Evolutionary conservation across 306 rosid species (phyloP).

Genomic region (Gillenia trifoliata): DNA sequence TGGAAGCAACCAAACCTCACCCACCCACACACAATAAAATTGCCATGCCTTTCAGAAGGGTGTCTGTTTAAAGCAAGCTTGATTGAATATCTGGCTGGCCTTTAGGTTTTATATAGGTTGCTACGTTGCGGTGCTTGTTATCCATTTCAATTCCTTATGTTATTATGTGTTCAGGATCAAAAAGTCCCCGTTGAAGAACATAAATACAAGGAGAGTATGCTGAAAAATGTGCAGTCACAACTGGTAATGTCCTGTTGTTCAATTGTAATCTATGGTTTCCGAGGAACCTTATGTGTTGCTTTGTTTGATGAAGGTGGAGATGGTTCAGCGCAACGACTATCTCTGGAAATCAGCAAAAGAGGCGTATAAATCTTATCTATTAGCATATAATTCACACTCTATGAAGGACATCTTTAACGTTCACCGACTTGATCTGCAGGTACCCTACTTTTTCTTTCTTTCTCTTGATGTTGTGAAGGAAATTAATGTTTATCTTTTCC

Average conservation of each 20-base stretch:
- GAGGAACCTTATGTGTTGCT: neutral
- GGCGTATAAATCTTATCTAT: conserved; percentile 76
- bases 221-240: conserved; percentile 73
- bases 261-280: conserved; percentile 3
- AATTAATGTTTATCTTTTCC: neutral
- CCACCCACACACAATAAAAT: too few relatives aligned
- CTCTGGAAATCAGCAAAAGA: conserved; percentile 75
- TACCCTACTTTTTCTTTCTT: conserved; percentile 12
- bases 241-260: conserved; percentile 45
- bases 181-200: conserved; percentile 87
- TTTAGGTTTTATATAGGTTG: neutral
- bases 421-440: conserved; percentile 85
- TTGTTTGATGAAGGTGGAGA: conserved; percentile 63
- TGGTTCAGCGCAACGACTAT: conserved; percentile 67
- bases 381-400: conserved; percentile 84
- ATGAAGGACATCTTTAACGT: conserved; percentile 91
- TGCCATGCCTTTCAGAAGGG: neutral
- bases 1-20: too few relatives aligned
- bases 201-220: conserved; percentile 56
- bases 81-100: neutral
- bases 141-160: too few relatives aligned
- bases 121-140: too few relatives aligned
- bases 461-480: neutral
- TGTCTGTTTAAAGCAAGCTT: neutral
- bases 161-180: conserved; percentile 50